Percentiles rank a stretch among this genome's conserved stretches.
These are phyloP conservation scores for Fusarium dlaminii DNA, from an alignment of 2,329 filamentous ascomycete species.

Conservation along the genomic window DNA sequence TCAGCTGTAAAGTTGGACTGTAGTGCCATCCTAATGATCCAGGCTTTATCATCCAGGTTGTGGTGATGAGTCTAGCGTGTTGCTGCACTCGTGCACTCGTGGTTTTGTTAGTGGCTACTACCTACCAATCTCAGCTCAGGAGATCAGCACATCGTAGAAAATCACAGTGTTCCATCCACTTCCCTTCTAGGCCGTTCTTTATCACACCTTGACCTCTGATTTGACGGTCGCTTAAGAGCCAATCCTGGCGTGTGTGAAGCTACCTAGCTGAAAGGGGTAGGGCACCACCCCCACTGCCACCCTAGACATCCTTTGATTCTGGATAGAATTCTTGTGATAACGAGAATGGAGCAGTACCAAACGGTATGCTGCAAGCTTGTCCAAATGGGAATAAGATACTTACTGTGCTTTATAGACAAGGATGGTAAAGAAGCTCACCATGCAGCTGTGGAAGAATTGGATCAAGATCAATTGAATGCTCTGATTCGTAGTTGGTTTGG, in stretches of 20 bases:
- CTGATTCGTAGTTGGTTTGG: constrained; percentile 5
- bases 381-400: background rate
- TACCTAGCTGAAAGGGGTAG: background rate
- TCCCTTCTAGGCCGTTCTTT: constrained; percentile 23
- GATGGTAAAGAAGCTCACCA: background rate
- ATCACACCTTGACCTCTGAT: constrained; percentile 4
- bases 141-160: constrained; percentile 19
- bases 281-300: constrained; percentile 13
- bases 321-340: constrained; percentile 1
- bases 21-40: background rate
- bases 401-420: background rate
- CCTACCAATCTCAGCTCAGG: background rate
- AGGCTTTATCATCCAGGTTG: background rate
- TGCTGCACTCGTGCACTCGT: background rate
- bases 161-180: constrained; percentile 14
- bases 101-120: background rate
- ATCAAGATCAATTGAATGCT: constrained; percentile 2
- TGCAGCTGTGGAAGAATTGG: background rate
- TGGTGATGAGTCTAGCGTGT: background rate
- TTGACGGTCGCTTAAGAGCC: constrained; percentile 4
- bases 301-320: constrained; percentile 28
- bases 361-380: constrained; percentile 4
- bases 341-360: background rate
- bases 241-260: background rate
- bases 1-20: background rate